A percentile compares a stretch with the other conserved stretches of the same genome.
These are phyloP conservation scores for Lathyrus aphaca DNA, from an alignment of 306 rosid species.

Conservation along the genomic window DNA sequence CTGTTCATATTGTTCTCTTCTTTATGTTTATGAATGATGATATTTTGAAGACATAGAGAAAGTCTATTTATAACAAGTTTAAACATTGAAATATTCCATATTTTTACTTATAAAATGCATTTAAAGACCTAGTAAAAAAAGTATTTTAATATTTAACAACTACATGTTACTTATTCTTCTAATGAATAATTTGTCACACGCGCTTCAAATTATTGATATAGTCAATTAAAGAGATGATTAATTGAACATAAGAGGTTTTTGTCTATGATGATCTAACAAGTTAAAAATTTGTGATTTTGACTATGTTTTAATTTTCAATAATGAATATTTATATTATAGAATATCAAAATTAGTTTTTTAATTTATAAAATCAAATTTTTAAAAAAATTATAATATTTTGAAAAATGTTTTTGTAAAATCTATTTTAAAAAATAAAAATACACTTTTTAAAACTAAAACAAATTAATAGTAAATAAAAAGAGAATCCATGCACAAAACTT, in stretches of 20 bases:
- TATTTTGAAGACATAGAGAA: not conserved
- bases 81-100: not conserved
- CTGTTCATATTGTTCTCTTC: slow-evolving; percentile 2
- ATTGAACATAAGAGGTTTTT: not conserved
- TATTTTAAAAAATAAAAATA: no score
- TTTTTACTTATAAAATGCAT: not conserved
- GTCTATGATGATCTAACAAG: no score
- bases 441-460: no score
- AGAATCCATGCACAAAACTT: no score
- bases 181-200: not conserved
- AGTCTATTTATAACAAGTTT: not conserved
- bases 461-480: no score
- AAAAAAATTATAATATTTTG: no score
- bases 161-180: not conserved
- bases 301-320: no score
- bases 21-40: not conserved
- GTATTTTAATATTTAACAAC: not conserved
- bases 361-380: no score
- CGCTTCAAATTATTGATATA: not conserved
- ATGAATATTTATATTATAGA: no score
- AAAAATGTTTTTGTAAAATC: no score
- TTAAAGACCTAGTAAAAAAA: slow-evolving; percentile 4
- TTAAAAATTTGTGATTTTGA: no score
- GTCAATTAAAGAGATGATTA: not conserved
- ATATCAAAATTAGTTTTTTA: no score